A percentile compares a stretch with the other conserved stretches of the same genome.
phyloP scores from a whole-genome alignment of 805 yeast genomes.

The Komagataella pseudopastoris region DNA sequence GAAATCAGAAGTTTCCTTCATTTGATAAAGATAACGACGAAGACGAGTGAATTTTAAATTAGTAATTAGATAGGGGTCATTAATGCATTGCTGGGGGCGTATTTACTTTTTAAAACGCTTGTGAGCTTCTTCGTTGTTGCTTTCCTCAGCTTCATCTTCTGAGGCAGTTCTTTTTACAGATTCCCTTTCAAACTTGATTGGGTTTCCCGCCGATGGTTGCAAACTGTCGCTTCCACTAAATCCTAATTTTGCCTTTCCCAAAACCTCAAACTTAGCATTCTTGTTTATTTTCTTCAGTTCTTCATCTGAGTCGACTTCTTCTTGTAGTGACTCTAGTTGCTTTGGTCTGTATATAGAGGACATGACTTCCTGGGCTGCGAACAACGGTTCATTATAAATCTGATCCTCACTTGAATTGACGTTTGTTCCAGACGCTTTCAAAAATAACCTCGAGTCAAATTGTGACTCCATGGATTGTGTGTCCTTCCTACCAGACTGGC shows the following conservation, averaged over 20 bases:
- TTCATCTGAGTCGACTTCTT: constrained; percentile 8
- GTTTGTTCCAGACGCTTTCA: constrained; percentile 26
- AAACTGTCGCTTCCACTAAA: constrained; percentile 3
- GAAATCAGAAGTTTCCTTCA: constrained; percentile 1
- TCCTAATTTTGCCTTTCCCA: constrained; percentile 6
- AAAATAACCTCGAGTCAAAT: constrained; percentile 47
- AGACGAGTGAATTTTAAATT: neutral
- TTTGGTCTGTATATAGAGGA: constrained; percentile 34
- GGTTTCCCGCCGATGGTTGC: constrained; percentile 6
- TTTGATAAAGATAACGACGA: constrained; percentile 4
- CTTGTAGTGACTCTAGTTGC: constrained; percentile 4
- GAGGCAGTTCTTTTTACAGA: neutral
- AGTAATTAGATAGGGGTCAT: neutral
- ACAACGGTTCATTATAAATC: constrained; percentile 46
- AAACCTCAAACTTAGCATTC: constrained; percentile 5
- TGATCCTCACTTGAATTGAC: constrained; percentile 28
- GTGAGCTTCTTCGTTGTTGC: constrained; percentile 1
- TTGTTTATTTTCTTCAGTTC: constrained; percentile 4
- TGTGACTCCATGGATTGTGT: constrained; percentile 22
- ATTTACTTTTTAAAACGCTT: neutral
- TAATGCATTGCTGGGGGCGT: neutral
- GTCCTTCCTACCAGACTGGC: constrained; percentile 10
- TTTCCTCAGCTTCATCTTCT: constrained; percentile 1
- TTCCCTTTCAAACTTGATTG: constrained; percentile 15
- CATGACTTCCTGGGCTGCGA: constrained; percentile 36